Evolutionary conservation across 1,139 yeast genomes (phyloP), one percentile per base, ranked within the genome.

Genomic region (Candida frijolesensis): DNA sequence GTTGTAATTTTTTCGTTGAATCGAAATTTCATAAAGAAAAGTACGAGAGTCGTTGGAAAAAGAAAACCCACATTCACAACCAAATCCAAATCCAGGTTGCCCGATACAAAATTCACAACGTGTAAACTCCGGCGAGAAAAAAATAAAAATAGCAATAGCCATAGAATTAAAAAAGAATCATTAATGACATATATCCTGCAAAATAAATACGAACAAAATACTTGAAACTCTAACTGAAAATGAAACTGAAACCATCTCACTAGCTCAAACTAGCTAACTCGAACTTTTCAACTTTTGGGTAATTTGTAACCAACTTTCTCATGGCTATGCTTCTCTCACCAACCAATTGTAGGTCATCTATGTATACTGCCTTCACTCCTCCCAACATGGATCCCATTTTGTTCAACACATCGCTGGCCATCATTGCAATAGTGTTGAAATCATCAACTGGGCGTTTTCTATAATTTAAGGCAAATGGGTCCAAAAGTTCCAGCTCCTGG

Each of bases 341-440:
- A 2, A 59, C 54, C 30, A 72, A 58, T 34, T 64, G 58, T 19
- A 57, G 54, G 50, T 74, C 79, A 53, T 74, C 76, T 42, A 74
- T 66, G 48, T 67, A 70, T 18, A 68, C 48, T 3, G 71, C 74
- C 47, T 68, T 61, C 2, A 73, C 65, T 34, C 73, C 60, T 7
- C 66, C 70, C 41, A 70, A 52, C 72, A 73, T 68, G 51, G 67
- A 70, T 37, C 62, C 57, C 57, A 66, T 62, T 49, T 72, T 72
- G 55, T 71, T 70, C 52, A 73, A 62, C 11, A 73, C 67, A 57
- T 72, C 77, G 51, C 64, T 67, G 19, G 72, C 71, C 37, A 73
- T 65, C 29, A 71, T 62, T 6, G 70, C 67, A 15, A 72, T 55
- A 42, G 66, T 63, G 49, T 66, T 64, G 59, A 72, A 71, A 15